Base-by-base conservation (phyloP, 2,329 filamentous ascomycete genomes). In the Aschersonia sp. region DNA sequence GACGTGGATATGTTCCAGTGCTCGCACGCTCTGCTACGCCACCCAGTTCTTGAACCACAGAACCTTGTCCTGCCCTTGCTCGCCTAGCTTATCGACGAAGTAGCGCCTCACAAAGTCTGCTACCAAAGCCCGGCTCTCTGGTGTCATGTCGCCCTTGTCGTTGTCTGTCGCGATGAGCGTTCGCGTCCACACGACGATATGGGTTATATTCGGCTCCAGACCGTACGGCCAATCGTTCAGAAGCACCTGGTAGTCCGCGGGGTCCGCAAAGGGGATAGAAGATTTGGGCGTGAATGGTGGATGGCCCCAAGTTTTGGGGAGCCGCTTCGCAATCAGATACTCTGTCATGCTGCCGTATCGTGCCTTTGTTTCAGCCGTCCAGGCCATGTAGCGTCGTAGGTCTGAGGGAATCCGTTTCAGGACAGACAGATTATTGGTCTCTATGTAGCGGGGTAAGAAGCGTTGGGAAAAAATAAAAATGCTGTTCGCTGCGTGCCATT, bases 41-140 rank as follows among this genome's bases (percentile, higher is more conserved):
- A 79, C 81, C 88, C 88, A 95, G 57, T 95, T 95, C 73, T 90
- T 94, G 67, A 95, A 95, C 87, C 88, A 97, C 51, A 88, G 61
- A 43, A 83, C 77, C 45, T 66, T 68, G 5, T 71, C 65, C 48
- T 66, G 63, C n/a, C 71, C 73, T 4, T 63, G 66, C 0, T 63
- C 61, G 0, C 71, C 73, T 10, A 85, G 65, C 32, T 63, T 66
- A n/a, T 74, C 68, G 35, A 75, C 67, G 59, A 95, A 95, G 12
- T 74, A 82, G 52, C 68, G 71, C 53, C 76, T 65, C 32, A 95
- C 81, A 60, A 86, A 95, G 8, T 71, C 69, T 44, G 79, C 72
- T 39, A 94, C 82, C 50, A 74, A 63, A 41, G 65, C 65, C 47
- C 81, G 74, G 49, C 83, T 83, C 58, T 80, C 73, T 0, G 74